Evolutionary conservation across 2,329 filamentous ascomycete species (phyloP), one percentile per base, ranked within the genome.

Genomic region (Nemania bipapillata): DNA sequence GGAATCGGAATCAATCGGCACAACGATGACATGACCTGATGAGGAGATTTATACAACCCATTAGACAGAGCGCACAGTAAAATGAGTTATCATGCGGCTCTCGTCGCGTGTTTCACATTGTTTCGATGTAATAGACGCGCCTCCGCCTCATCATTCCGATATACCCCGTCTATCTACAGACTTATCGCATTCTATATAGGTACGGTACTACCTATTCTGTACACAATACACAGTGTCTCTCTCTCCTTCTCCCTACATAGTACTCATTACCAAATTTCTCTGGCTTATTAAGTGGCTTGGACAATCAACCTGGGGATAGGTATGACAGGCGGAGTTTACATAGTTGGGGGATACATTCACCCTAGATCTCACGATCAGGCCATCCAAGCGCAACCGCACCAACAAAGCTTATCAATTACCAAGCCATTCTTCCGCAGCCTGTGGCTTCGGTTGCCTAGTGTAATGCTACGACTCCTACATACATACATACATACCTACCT

Each of bases 351-450:
- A 28, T 20, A 24, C 22, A 45, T 37, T 42, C 24, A 28, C 32
- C 20, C 49, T 35, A 15, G n/a, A 40, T 20, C 35, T 47, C 26
- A 52, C 42, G 55, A 60, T 66, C 58, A 58, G 64, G 57, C 26
- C 52, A 37, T 28, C 15, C 4, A 6, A 17, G 40, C 40, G 15
- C 20, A 37, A 45, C 22, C 20, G 22, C 58, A 30, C 28, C 32
- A 28, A 20, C 22, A 4, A 62, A 20, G 53, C 59, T 26, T n/a
- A 26, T 55, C 60, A 47, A 32, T 30, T 49, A 56, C 11, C 40
- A 42, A 50, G 64, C 57, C 30, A 45, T 45, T 45, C 35, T n/a
- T 45, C 42, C 26, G 17, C 32, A 32, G 45, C 35, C 28, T 17
- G 26, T 20, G 37, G 4, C 24, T 42, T 49, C 40, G 17, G 17